These are phyloP conservation scores for Irpex sp. DNA, from an alignment of 1,284 basidiomycete genomes.

Conservation along the genomic window DNA sequence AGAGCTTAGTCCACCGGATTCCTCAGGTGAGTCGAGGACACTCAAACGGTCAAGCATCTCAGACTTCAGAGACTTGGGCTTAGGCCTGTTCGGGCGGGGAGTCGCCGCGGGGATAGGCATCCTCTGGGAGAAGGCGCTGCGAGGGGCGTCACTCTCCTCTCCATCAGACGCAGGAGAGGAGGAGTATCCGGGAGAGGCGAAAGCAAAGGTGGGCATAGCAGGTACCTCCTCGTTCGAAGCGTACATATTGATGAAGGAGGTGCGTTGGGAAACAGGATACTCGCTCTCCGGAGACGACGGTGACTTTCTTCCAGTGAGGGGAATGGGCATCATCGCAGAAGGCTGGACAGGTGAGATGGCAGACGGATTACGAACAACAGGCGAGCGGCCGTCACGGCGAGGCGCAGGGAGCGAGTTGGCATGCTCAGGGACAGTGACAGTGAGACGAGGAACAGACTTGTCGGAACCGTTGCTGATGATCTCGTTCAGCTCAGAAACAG, in stretches of 20 bases:
- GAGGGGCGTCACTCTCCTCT: background rate
- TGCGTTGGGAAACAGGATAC: slow-evolving; percentile 12
- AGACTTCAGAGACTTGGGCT: background rate
- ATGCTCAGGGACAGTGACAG: slow-evolving; percentile 4
- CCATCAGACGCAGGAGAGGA: background rate
- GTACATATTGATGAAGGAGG: slow-evolving; percentile 31
- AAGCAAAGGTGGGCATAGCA: slow-evolving; percentile 10
- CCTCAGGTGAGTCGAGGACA: slow-evolving; percentile 13
- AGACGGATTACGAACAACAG: slow-evolving; percentile 18
- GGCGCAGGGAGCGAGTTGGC: slow-evolving; percentile 19
- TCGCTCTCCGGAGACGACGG: slow-evolving; percentile 12
- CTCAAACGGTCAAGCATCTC: slow-evolving; percentile 6
- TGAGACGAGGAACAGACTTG: slow-evolving; percentile 12
- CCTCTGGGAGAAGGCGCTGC: background rate
- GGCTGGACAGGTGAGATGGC: slow-evolving; percentile 15
- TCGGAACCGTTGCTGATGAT: slow-evolving; percentile 26
- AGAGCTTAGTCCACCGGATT: slow-evolving; percentile 6
- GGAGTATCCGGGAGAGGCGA: slow-evolving; percentile 7
- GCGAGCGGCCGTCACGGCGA: slow-evolving; percentile 22
- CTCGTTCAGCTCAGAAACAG: slow-evolving; percentile 29
- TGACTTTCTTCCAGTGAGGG: slow-evolving; percentile 16
- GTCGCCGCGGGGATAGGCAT: background rate
- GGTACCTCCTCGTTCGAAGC: background rate
- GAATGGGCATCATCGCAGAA: slow-evolving; percentile 19
- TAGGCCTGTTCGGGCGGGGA: background rate